phyloP scores from a whole-genome alignment of 768 basidiomycete species.

The Tephrocybe rancida region DNA sequence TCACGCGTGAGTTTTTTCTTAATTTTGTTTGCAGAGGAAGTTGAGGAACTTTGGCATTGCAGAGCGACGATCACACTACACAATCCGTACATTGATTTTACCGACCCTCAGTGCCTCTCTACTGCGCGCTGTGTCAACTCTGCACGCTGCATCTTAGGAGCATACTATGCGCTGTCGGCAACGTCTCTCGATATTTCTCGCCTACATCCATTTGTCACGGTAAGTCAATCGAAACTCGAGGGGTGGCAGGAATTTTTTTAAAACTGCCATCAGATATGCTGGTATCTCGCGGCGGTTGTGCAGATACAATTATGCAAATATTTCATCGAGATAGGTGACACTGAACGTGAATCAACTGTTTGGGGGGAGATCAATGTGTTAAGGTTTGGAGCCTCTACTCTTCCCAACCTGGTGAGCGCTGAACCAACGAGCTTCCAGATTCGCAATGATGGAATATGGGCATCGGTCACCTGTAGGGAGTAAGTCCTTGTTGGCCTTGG shows the following conservation, averaged over 20 bases:
- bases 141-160: conserved; percentile 70
- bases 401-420: neutral
- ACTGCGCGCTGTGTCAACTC: conserved; percentile 76
- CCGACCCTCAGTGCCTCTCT: conserved; percentile 63
- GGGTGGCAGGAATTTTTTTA: neutral
- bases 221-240: conserved; percentile 35
- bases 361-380: conserved; percentile 90
- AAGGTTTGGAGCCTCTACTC: conserved; percentile 47
- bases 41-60: conserved; percentile 10
- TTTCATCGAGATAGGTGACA: conserved; percentile 81
- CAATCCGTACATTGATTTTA: conserved; percentile 80
- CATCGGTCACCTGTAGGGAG: conserved; percentile 80
- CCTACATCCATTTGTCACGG: conserved; percentile 82
- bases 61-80: conserved; percentile 90
- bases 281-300: conserved; percentile 89
- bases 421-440: conserved; percentile 43
- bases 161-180: conserved; percentile 78
- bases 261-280: conserved; percentile 63
- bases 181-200: conserved; percentile 82
- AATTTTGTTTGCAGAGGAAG: conserved; percentile 9
- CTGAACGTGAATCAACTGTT: conserved; percentile 69
- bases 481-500: conserved; percentile 37
- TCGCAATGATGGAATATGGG: conserved; percentile 85
- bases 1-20: conserved; percentile 67
- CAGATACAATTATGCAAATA: conserved; percentile 87